Conservation (phyloP, 2,329 filamentous ascomycete species). For the Decorospora gaudefroyi region DNA sequence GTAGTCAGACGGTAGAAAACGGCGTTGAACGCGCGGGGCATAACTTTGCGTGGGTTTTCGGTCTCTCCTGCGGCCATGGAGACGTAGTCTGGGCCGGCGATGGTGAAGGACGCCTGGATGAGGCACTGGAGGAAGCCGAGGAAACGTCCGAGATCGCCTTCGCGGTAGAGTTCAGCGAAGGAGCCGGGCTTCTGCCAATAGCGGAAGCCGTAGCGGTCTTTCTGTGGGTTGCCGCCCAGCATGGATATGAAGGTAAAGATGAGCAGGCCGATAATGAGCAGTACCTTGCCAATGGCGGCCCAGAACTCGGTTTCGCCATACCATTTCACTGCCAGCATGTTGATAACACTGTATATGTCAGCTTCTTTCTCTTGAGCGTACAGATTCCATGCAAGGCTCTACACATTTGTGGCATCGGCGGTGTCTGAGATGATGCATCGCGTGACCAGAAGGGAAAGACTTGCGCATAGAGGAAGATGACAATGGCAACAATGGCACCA, state of each 20-base stretch:
- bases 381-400: background rate
- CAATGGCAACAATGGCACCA: constrained; percentile 65
- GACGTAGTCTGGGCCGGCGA: constrained; percentile 56
- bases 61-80: constrained; percentile 56
- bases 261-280: constrained; percentile 54
- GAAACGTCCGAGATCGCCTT: constrained; percentile 70
- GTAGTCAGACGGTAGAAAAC: constrained; percentile 77
- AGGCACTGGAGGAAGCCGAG: constrained; percentile 77
- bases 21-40: constrained; percentile 75
- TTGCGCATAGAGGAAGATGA: constrained; percentile 63
- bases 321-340: constrained; percentile 63
- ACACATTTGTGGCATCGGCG: background rate
- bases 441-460: constrained; percentile 25
- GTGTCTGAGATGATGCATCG: background rate
- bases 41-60: constrained; percentile 53
- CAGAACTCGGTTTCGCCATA: constrained; percentile 68
- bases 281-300: constrained; percentile 64
- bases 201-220: constrained; percentile 54
- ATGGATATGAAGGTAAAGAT: constrained; percentile 75
- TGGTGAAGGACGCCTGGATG: constrained; percentile 61
- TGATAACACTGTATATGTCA: constrained; percentile 57
- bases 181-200: constrained; percentile 66
- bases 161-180: constrained; percentile 67
- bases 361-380: background rate
- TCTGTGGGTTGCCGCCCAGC: constrained; percentile 77